Conservation (phyloP, 371 early-diverging fungal species). For the Actinomortierella ambigua region DNA sequence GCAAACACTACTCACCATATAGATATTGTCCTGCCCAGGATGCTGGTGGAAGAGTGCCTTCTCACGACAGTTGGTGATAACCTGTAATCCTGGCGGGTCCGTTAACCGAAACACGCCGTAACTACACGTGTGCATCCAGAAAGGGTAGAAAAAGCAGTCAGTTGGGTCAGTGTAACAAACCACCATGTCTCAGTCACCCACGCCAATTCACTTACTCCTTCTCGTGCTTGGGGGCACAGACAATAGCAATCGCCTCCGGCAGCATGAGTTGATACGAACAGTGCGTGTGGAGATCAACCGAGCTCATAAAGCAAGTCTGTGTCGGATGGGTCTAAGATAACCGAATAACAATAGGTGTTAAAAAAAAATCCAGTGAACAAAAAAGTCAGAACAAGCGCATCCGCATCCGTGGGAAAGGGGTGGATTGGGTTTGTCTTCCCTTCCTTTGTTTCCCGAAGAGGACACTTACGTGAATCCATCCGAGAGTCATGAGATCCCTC, state of each 20-base stretch:
- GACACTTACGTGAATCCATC: constrained; percentile 86
- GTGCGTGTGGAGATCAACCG: constrained; percentile 93
- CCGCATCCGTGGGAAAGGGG: too few relatives aligned
- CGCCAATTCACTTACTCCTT: constrained; percentile 57
- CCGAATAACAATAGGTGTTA: background rate
- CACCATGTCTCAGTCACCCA: background rate
- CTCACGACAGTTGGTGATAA: constrained; percentile 75
- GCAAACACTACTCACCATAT: constrained; percentile 54
- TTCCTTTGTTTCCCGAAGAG: background rate
- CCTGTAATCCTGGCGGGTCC: constrained; percentile 85
- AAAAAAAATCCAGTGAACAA: background rate
- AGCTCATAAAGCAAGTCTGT: constrained; percentile 92
- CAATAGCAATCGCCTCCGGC: constrained; percentile 94
- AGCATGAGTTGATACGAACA: constrained; percentile 92
- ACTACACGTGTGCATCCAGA: constrained; percentile 29
- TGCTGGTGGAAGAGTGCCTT: constrained; percentile 88
- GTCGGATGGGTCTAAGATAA: constrained; percentile 83
- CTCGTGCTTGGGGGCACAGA: constrained; percentile 78
- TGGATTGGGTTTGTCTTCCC: background rate
- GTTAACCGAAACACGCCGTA: constrained; percentile 89
- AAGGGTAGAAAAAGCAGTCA: background rate
- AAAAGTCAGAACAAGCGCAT: too few relatives aligned
- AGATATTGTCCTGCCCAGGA: constrained; percentile 62
- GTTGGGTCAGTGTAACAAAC: constrained; percentile 4
- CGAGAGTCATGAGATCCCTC: constrained; percentile 82